Base-by-base conservation (phyloP, 306 rosid species). In the Cucurbita argyrosperma region DNA sequence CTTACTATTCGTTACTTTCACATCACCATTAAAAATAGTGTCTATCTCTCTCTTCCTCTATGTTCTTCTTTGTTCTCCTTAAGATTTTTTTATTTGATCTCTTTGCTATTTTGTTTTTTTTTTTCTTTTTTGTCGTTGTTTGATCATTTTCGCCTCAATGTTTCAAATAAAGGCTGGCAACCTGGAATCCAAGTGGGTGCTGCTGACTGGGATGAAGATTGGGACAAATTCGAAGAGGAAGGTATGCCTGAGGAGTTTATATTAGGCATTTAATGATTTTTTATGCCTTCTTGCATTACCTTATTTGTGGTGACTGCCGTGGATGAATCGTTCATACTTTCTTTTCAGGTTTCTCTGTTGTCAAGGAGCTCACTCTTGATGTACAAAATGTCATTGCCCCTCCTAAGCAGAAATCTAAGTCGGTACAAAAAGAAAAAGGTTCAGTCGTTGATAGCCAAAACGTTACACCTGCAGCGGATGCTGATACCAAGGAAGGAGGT, bases 201-300 rank as follows among this genome's bases (percentile, higher is more conserved):
- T 76, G 96, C 97, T 75, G 99, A 91, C 82, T 95, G 97, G 99
- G 93, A 95, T 85, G 97, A 85, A 72, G 85, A 88, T 81, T 95
- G 97, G 96, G 99, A 95, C 80, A 91, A 88, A 78, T 85, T 95
- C 76, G 96, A 95, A 78, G 97, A 88, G 47, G 91, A 91, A 91
- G 99, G 99, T 95, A 87, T 78, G 76, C 42, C 74, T 21, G 37
- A 70, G 76, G 71, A 71, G 62, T 68, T 68, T 45, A 15, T 7
- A 7, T 61, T 66, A 43, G 18, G 39, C 39, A 66, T 45, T 42
- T 68, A 26, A 13, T 26, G 57, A 0, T 16, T 30, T 30, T 69
- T 50, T 13, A 6, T 67, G 56, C 11, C 23, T 8, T 49, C 10
- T 69, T 3, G 4, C 74, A 30, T 69, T 35, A 15, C 30, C 30